These are phyloP conservation scores for Cytospora mali DNA, from an alignment of 2,329 filamentous ascomycete genomes.

Conservation along the genomic window DNA sequence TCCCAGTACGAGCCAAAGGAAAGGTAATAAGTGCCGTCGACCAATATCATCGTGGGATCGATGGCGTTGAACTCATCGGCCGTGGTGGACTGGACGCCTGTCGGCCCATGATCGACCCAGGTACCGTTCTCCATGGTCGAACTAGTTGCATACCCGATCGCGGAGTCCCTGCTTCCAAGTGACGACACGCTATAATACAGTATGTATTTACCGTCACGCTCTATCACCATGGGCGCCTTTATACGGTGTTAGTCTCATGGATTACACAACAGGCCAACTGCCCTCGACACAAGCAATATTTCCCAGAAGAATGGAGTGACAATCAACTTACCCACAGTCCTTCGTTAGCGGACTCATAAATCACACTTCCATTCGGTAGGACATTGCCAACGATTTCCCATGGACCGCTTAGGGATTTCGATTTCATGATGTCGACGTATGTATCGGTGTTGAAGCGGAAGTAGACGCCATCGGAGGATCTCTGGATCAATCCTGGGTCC, in stretches of 20 bases:
- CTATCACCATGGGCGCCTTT: constrained; percentile 64
- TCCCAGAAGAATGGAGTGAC: background rate
- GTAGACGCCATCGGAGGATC: constrained; percentile 26
- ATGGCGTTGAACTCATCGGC: constrained; percentile 55
- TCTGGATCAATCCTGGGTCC: constrained; percentile 24
- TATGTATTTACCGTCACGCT: constrained; percentile 61
- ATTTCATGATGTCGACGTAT: constrained; percentile 41
- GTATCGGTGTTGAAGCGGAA: constrained; percentile 44
- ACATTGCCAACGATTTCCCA: constrained; percentile 25
- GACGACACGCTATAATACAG: constrained; percentile 67
- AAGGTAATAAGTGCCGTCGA: constrained; percentile 50
- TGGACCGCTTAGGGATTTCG: constrained; percentile 12
- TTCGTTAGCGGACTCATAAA: constrained; percentile 15
- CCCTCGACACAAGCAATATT: background rate
- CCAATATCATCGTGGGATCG: constrained; percentile 54
- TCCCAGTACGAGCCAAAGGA: constrained; percentile 72
- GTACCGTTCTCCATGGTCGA: constrained; percentile 38
- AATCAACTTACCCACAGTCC: constrained; percentile 20
- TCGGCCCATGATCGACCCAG: constrained; percentile 56
- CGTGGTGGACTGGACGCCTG: constrained; percentile 47
- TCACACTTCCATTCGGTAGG: constrained; percentile 15
- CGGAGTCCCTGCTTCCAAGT: constrained; percentile 62
- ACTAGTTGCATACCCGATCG: constrained; percentile 58
- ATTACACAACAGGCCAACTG: background rate
- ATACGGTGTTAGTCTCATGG: background rate